Evolutionary conservation across 2,329 filamentous ascomycete genomes (phyloP).

Genomic region (Neoarthrinium moseri): DNA sequence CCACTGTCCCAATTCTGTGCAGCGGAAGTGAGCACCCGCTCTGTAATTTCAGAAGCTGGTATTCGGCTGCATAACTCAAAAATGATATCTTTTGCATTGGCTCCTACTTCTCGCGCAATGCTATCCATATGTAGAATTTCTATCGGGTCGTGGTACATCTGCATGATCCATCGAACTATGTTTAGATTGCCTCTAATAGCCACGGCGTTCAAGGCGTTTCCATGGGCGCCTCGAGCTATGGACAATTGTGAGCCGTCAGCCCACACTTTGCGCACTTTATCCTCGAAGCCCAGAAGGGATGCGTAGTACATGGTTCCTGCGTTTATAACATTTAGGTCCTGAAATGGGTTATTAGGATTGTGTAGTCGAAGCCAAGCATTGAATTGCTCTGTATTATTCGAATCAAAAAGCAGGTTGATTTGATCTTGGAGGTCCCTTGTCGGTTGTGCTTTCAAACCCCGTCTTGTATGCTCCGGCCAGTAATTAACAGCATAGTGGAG

Average conservation of each 20-base stretch:
- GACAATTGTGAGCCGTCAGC: background rate
- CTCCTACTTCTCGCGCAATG: background rate
- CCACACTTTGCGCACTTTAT: background rate
- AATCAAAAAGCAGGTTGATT: background rate
- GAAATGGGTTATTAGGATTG: background rate
- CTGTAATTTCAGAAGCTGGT: background rate
- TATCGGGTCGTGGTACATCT: background rate
- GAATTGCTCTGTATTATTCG: background rate
- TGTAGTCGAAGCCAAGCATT: background rate
- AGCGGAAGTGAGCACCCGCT: background rate
- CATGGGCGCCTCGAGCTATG: background rate
- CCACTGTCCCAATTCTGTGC: conserved; percentile 1
- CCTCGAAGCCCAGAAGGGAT: background rate
- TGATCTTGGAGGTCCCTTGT: background rate
- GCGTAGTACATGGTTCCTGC: background rate
- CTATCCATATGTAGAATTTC: background rate
- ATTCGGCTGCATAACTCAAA: background rate
- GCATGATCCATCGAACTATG: background rate
- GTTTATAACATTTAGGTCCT: background rate
- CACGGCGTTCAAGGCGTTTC: background rate
- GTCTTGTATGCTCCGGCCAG: background rate
- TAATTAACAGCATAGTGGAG: background rate
- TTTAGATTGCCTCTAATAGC: background rate
- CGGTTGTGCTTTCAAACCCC: background rate
- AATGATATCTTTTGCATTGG: background rate